Evolutionary conservation across 768 basidiomycete genomes (phyloP).

Genomic region (Artomyces pyxidatus): DNA sequence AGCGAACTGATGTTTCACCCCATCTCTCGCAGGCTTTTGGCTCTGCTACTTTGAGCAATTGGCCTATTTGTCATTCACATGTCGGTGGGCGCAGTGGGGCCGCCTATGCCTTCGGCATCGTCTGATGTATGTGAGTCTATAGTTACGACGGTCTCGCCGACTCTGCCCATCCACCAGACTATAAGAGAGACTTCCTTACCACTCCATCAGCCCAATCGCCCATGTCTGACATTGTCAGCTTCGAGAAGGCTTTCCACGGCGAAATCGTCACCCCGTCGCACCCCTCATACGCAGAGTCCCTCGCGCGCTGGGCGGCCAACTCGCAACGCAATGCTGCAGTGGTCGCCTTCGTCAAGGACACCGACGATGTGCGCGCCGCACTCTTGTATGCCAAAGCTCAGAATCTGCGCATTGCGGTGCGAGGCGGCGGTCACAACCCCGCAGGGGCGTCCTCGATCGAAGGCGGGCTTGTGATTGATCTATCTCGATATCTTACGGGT

Average conservation of each 20-base stretch:
- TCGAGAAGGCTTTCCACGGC: conserved; percentile 19
- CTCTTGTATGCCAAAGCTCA: conserved; percentile 29
- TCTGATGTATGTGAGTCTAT: neutral
- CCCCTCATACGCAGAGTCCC: conserved; percentile 28
- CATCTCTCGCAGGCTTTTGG: no score
- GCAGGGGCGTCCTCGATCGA: conserved; percentile 35
- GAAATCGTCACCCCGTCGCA: conserved; percentile 32
- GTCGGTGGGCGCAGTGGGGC: no score
- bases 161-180: no score
- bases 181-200: no score
- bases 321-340: conserved; percentile 31
- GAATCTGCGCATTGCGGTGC: conserved; percentile 31
- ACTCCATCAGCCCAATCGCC: no score
- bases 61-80: no score
- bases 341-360: conserved; percentile 34
- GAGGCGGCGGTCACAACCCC: conserved; percentile 39
- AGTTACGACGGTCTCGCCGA: neutral
- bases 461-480: conserved; percentile 41
- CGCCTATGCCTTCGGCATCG: no score
- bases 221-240: conserved; percentile 10
- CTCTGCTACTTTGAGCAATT: no score
- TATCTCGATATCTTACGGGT: conserved; percentile 31
- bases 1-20: no score
- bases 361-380: conserved; percentile 28
- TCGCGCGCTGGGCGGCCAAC: conserved; percentile 36